Evolutionary conservation across 768 basidiomycete species (phyloP), one percentile per base, ranked within the genome.

Genomic region (Rhodotorula taiwanensis): DNA sequence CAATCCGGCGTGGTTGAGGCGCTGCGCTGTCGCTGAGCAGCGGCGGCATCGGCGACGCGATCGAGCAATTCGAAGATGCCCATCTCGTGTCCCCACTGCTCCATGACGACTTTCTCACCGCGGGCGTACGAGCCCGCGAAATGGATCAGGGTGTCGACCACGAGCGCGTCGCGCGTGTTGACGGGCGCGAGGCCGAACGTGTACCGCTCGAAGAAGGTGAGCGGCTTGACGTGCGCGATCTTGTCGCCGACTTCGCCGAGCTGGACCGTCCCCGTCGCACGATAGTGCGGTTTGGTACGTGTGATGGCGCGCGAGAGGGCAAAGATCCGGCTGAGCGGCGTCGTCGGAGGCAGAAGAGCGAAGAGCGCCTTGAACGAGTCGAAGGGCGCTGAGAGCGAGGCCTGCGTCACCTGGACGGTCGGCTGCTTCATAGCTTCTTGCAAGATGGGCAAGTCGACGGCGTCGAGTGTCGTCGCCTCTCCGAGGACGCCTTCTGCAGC

Each of bases 391-490:
- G 31, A 28, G 43, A 64, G 45, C 10, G 61, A 63, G 2, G 72
- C 72, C 23, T 66, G 51, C 7, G 52, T 56, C 34, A 73, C 66
- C 27, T 65, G 71, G 1, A 63, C 54, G 13, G 82, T 77, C 0
- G 83, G 79, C 0, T 79, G 69, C 3, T 75, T 76, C 39, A 98
- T 77, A 6, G 86, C 83, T 7, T 78, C 69, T 28, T 75, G 74
- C 15, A 98, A 78, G 60, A 81, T 76, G 0, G 80, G 79, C 16
- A 95, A 79, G 73, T 92, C 88, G 3, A 77, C 72, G 4, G 77
- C 73, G 47, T 79, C 74, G n/a, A 94, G 73, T 0, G 90, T 87
- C 0, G 91, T 92, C 13, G 84, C 86, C 36, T 80, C 79, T 28
- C 93, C 91, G 11, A 80, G 82, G 1, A 39, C 34, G 8, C 43